Base-by-base conservation (phyloP, 306 rosid genomes). In the Begonia masoniana region DNA sequence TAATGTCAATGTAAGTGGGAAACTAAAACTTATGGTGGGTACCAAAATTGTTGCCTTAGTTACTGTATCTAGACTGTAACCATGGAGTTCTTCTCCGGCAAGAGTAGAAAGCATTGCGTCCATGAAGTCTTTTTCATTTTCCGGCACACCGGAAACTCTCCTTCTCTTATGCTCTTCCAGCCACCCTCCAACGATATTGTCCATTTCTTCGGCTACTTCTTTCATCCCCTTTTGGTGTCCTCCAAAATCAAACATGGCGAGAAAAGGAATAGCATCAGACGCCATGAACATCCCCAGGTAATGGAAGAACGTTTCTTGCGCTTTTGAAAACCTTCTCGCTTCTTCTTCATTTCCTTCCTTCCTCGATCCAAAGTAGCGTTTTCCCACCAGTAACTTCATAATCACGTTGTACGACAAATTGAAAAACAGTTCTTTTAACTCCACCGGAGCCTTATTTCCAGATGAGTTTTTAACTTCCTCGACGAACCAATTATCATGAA, bases 391-490 rank as follows among this genome's bases (percentile, higher is more conserved):
- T 8, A 57, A 17, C 13, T 10, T 23, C 12, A 13, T 17, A 0
- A 46, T 57, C 10, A 7, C 13, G 36, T 57, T 19, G 10, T 41
- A 15, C 2, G 48, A 16, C 21, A 57, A 0, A 15, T 57, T 48
- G 4, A 3, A 31, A 3, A 57, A 41, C 51, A 31, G 36, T 6
- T 12, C 2, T 36, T 57, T 57, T 47, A 57, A 15, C 11, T 56
- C 60, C 60, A 56, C 60, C 49, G 51, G 62, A 58, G 70, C 76
- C 35, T 71, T 70, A 24, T 24, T 24, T 10, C 64, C 65, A 10
- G 74, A 51, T 4, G 31, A 24, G 2, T 24, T 71, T 68, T 68
- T 26, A 35, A 57, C 36, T 51, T 51, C 13, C 49, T 36, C 31
- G 68, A 19, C 24, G 7, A 4, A 14, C 79, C 82, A 71, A 0